phyloP scores from a whole-genome alignment of 768 basidiomycete genomes.

The Tricholoma flavovirens region DNA sequence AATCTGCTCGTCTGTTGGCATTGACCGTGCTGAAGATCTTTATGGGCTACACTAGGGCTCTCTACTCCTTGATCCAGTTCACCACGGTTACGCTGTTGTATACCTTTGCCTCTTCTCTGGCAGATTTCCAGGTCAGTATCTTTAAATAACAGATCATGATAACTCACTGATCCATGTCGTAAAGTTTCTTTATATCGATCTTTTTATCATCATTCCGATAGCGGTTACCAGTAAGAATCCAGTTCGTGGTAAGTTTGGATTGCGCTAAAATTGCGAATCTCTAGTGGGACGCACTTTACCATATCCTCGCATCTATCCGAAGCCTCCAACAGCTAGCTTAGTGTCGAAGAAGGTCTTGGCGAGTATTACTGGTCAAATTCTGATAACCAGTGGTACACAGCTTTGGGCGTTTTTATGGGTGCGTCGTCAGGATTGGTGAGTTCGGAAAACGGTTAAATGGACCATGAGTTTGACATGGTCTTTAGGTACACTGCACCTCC shows the following conservation, averaged over 20 bases:
- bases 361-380: constrained; percentile 89
- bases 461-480: background rate
- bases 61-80: constrained; percentile 98
- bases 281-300: constrained; percentile 94
- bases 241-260: constrained; percentile 1
- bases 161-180: constrained; percentile 7
- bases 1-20: background rate
- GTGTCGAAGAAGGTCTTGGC: constrained; percentile 93
- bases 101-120: constrained; percentile 92
- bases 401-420: constrained; percentile 90
- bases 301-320: constrained; percentile 78
- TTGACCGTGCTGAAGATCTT: background rate
- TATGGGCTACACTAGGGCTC: constrained; percentile 55
- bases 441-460: background rate
- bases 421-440: constrained; percentile 75
- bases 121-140: constrained; percentile 83
- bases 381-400: constrained; percentile 79
- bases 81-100: constrained; percentile 96
- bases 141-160: constrained; percentile 1
- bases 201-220: constrained; percentile 96
- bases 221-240: constrained; percentile 83
- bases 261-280: constrained; percentile 4
- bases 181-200: constrained; percentile 94
- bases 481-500: constrained; percentile 79
- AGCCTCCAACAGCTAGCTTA: constrained; percentile 90